A percentile compares a stretch with the other conserved stretches of the same genome.
These are phyloP conservation scores for Beverwykella pulmonaria DNA, from an alignment of 495 filamentous ascomycete genomes.

Conservation along the genomic window DNA sequence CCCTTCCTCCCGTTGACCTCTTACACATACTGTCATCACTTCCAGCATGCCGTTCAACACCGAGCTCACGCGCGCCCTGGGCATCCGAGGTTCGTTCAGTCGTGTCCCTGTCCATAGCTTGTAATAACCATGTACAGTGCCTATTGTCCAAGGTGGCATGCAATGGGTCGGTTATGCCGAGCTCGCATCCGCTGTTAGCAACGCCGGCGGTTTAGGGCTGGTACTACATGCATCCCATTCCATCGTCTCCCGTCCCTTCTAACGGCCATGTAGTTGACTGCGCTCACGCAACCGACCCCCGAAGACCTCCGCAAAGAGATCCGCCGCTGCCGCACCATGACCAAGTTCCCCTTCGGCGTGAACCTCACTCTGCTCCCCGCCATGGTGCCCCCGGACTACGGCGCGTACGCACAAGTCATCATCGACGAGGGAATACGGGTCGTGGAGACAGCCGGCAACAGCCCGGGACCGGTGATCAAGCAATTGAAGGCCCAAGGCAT, in stretches of 20 bases:
- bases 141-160: conserved; percentile 98
- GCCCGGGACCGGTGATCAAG: conserved; percentile 83
- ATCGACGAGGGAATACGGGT: conserved; percentile 93
- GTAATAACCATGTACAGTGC: conserved; percentile 59
- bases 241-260: not conserved
- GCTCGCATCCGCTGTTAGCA: conserved; percentile 89
- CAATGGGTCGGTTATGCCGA: conserved; percentile 91
- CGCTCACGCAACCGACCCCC: conserved; percentile 90
- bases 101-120: not conserved
- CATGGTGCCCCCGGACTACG: conserved; percentile 86
- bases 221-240: conserved; percentile 49
- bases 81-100: conserved; percentile 71
- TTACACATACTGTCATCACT: too few species aligned
- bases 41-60: conserved; percentile 90
- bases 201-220: conserved; percentile 91
- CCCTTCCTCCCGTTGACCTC: too few species aligned
- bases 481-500: conserved; percentile 79
- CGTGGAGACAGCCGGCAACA: conserved; percentile 95
- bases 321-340: conserved; percentile 80
- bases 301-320: conserved; percentile 95
- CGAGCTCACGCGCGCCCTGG: conserved; percentile 82
- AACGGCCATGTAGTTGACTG: conserved; percentile 63
- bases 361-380: conserved; percentile 95
- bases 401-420: conserved; percentile 86
- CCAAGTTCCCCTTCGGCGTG: conserved; percentile 86